Evolutionary conservation across 2,329 filamentous ascomycete species (phyloP), one percentile per base, ranked within the genome.

Genomic region (Diaporthe sp.): DNA sequence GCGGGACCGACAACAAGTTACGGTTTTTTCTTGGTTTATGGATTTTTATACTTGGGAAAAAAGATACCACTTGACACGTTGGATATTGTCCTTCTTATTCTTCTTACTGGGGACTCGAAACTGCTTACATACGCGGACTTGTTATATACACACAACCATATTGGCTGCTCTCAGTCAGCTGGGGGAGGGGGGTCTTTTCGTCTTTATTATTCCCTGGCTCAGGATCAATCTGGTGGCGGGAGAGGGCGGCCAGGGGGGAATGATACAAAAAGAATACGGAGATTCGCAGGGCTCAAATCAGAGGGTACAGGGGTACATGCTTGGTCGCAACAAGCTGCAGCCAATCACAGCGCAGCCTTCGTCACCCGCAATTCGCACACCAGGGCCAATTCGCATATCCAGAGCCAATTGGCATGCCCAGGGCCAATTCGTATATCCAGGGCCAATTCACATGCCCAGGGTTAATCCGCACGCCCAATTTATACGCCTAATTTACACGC

Each of bases 11-110:
- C 65, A 25, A 55, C 34, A 69, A 55, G 65, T 22, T 42, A 28
- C 62, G 55, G 13, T 28, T 74, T 74, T 69, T 72, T 44, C 44
- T 55, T 69, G 46, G 49, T 53, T 68, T 31, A 51, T 67, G 65
- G 65, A 39, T 72, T 74, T 70, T 71, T 71, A 58, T 70, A 51
- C 61, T 59, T 57, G 65, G 57, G 59, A 49, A 72, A 74, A 74
- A 74, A 74, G 73, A 74, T 74, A 74, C 73, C 73, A 74, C 73
- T 72, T 74, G 67, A 55, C 65, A 69, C 49, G 65, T 69, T 69
- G 65, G 65, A 55, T 55, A n/a, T 19, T 53, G 65, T 69, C 65
- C 58, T 69, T 67, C 61, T 67, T 69, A 53, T 55, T 69, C 65
- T 68, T 68, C 31, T 55, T 53, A 55, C 49, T 42, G 34, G 46